Base-by-base conservation (phyloP, 2,329 filamentous ascomycete genomes). In the Capronia coronata region DNA sequence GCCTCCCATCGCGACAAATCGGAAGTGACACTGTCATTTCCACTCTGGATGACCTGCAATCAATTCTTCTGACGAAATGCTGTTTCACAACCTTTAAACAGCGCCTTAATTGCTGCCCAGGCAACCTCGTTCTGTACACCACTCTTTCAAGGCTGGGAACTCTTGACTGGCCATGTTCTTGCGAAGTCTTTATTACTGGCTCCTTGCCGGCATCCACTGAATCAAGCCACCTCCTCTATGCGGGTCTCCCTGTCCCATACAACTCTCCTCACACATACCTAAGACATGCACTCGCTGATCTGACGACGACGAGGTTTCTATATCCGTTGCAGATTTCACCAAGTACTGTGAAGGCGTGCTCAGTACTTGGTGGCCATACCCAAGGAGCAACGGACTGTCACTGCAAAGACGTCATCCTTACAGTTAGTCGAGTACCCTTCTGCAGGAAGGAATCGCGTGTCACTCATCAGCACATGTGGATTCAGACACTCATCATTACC, bases 41-140 rank as follows among this genome's bases (percentile, higher is more conserved):
- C 40, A 29, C 40, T 27, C 10, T 13, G 25, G 40, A 43, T 41
- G 22, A 14, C 21, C 40, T 25, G 23, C 19, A 30, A 10, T n/a
- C 7, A 3, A 21, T 18, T 13, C 40, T 18, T 18, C 22, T 3
- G 32, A 8, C 14, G 30, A 19, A 34, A 21, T n/a, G 32, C 19
- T 25, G 43, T 51, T 43, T 32, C 49, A 51, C 49, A 43, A n/a
- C 25, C 23, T 40, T 13, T 29, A 16, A 21, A n/a, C n/a, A 10
- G 35, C 18, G 37, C n/a, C 38, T 46, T 29, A 42, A 29, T 34
- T 32, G 27, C 37, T 39, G 30, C 16, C 38, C 32, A 4, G 30
- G 49, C 23, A 43, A 34, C 38, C 18, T 32, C 44, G 32, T 37
- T 22, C 38, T 43, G 44, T 43, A 19, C 23, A 16, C 38, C 39